These are phyloP conservation scores for Pythium pyrilobum DNA, from an alignment of 352 stramenopile genomes.

Conservation along the genomic window DNA sequence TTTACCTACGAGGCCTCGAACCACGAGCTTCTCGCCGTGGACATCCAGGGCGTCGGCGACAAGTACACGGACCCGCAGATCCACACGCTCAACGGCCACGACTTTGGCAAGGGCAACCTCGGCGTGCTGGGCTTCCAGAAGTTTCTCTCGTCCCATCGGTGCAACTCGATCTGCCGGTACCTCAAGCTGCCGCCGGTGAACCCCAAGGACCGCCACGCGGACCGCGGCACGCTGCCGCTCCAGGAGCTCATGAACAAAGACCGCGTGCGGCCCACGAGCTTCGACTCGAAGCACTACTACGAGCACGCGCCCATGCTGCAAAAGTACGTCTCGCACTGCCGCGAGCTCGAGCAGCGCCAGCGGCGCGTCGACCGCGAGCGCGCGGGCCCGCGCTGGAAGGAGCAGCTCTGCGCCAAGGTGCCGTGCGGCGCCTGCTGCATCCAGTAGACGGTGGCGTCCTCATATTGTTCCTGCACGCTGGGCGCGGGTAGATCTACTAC, in stretches of 20 bases:
- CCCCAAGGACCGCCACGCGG: conserved; percentile 67
- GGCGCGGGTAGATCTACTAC: no score
- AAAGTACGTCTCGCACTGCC: conserved; percentile 77
- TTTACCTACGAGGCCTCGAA: conserved; percentile 93
- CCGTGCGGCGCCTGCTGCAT: conserved; percentile 6
- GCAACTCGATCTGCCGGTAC: conserved; percentile 87
- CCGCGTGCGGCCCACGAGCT: conserved; percentile 57
- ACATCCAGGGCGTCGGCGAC: conserved; percentile 95
- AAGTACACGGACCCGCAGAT: conserved; percentile 95
- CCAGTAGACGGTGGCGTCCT: no score
- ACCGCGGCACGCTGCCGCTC: conserved; percentile 67
- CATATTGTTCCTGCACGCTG: no score
- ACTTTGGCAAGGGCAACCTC: conserved; percentile 88
- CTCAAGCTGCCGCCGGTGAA: conserved; percentile 79
- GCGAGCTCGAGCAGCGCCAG: conserved; percentile 34
- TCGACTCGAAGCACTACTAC: conserved; percentile 86
- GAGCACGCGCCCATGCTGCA: conserved; percentile 82
- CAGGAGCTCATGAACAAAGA: conserved; percentile 82
- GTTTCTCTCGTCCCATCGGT: conserved; percentile 82
- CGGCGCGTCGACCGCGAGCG: conserved; percentile 9
- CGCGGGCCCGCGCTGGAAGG: conserved; percentile 1
- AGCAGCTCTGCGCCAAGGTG: conserved; percentile 2
- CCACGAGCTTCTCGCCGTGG: conserved; percentile 89
- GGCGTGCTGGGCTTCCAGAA: conserved; percentile 82
- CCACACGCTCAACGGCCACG: conserved; percentile 79